Percentiles rank a stretch among this genome's conserved stretches.
These are phyloP conservation scores for Plasmodium chabaudi DNA, from an alignment of 169 alveolate species.

Conservation along the genomic window DNA sequence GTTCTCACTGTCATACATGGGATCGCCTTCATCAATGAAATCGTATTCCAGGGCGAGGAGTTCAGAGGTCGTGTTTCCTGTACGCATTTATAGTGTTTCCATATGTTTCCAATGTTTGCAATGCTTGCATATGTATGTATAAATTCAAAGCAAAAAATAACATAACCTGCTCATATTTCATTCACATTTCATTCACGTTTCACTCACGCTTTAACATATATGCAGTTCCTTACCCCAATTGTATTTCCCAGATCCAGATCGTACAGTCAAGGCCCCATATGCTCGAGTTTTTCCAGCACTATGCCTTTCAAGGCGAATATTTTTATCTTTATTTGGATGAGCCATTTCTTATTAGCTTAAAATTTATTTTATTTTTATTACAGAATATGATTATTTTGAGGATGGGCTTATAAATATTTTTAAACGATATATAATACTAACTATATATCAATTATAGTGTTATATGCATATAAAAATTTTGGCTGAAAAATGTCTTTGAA, in stretches of 20 bases:
- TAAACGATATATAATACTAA: no score
- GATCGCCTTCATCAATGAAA: constrained; percentile 64
- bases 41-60: constrained; percentile 5
- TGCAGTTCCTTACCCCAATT: constrained; percentile 44
- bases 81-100: not conserved
- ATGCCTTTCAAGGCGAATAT: constrained; percentile 74
- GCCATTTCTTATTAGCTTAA: constrained; percentile 16
- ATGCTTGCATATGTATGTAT: not conserved
- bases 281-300: constrained; percentile 74
- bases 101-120: not conserved
- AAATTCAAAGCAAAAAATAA: not conserved
- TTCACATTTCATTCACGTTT: no score
- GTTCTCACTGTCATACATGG: constrained; percentile 74
- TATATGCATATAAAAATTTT: no score
- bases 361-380: no score
- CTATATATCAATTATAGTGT: no score
- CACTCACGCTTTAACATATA: not conserved
- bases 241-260: constrained; percentile 63
- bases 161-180: no score
- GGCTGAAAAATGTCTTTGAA: no score
- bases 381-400: no score
- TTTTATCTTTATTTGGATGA: constrained; percentile 66
- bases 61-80: constrained; percentile 53
- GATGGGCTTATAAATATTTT: no score
- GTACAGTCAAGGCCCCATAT: constrained; percentile 66